Percentiles rank a stretch among this genome's conserved stretches.
phyloP scores from a whole-genome alignment of 148 eudicot species.

The Heliamphora exappendiculata region DNA sequence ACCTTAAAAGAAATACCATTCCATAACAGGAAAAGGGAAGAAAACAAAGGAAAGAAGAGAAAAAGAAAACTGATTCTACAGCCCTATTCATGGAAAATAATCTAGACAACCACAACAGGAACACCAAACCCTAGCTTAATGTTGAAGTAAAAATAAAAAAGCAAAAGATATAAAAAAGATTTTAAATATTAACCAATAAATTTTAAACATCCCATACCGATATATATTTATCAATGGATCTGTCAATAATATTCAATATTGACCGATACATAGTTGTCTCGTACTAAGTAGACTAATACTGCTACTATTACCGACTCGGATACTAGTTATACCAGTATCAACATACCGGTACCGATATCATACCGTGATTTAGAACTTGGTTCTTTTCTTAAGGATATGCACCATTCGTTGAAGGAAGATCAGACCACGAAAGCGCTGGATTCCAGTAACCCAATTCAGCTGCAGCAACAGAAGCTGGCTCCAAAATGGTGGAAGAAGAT shows the following conservation, averaged over 20 bases:
- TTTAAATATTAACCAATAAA: too few species aligned
- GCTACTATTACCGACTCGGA: too few species aligned
- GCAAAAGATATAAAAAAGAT: neutral
- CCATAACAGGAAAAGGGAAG: neutral
- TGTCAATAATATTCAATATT: too few species aligned
- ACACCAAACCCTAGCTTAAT: slow-evolving; percentile 9
- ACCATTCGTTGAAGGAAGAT: slow-evolving; percentile 53
- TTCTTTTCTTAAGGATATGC: slow-evolving; percentile 58
- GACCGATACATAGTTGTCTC: too few species aligned
- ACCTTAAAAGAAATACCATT: slow-evolving; percentile 12
- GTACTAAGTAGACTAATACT: too few species aligned
- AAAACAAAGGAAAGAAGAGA: neutral
- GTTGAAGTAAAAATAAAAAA: neutral
- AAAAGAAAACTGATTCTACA: neutral
- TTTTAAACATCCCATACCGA: too few species aligned
- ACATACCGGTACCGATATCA: too few species aligned
- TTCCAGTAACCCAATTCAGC: slow-evolving; percentile 30
- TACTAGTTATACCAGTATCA: too few species aligned
- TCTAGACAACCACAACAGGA: too few species aligned
- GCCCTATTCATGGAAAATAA: too few species aligned
- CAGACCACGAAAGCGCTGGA: slow-evolving; percentile 40
- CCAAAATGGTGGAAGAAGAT: slow-evolving; percentile 24
- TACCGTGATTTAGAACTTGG: too few species aligned
- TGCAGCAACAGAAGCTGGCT: slow-evolving; percentile 32
- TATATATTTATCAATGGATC: too few species aligned